phyloP scores from a whole-genome alignment of 2,329 filamentous ascomycete genomes.

The Penicillium aurantiogriseum region DNA sequence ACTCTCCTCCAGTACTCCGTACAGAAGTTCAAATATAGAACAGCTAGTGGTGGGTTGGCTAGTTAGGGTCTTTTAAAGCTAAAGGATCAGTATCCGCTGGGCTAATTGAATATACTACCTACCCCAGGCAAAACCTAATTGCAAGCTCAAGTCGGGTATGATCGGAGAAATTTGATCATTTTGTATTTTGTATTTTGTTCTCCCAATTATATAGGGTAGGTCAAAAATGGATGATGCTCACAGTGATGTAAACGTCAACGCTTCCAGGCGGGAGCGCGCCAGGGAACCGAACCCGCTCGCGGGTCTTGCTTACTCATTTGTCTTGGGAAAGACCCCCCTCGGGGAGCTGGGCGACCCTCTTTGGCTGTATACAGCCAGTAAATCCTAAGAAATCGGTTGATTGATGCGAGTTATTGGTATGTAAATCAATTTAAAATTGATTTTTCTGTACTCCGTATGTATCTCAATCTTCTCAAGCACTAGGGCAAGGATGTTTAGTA shows the following conservation, averaged over 20 bases:
- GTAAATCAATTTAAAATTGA: neutral
- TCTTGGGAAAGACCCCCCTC: neutral
- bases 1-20: neutral
- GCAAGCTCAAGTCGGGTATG: neutral
- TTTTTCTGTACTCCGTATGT: neutral
- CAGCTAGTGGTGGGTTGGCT: constrained; percentile 1
- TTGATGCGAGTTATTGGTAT: neutral
- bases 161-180: neutral
- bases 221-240: constrained; percentile 26
- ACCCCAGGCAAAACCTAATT: neutral
- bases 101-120: neutral
- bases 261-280: constrained; percentile 14
- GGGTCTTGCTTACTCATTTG: constrained; percentile 21
- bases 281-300: constrained; percentile 10
- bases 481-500: neutral
- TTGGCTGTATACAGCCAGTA: neutral
- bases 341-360: neutral
- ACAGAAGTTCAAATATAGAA: neutral
- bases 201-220: neutral
- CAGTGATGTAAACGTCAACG: constrained; percentile 25
- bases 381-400: neutral
- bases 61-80: neutral
- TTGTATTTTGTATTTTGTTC: neutral
- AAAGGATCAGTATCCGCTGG: neutral
- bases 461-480: neutral